Conservation (phyloP, 2,329 filamentous ascomycete species). For the Tolypocladium album region DNA sequence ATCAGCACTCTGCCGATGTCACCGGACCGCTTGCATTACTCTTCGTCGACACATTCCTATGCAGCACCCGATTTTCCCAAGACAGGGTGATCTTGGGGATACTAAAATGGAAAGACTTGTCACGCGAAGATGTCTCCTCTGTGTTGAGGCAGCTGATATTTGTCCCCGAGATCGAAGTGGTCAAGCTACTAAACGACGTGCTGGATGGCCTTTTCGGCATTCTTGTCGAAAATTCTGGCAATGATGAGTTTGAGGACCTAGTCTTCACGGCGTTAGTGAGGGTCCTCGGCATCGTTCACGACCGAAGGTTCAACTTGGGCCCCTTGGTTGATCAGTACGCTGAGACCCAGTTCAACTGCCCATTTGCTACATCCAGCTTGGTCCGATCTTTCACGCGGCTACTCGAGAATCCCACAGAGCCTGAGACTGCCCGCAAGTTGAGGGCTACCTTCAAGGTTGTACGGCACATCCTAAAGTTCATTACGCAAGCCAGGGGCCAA, state of each 20-base stretch:
- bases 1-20: constrained; percentile 61
- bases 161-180: constrained; percentile 93
- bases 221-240: constrained; percentile 80
- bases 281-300: constrained; percentile 86
- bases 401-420: constrained; percentile 71
- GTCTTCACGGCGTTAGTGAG: constrained; percentile 85
- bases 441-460: constrained; percentile 93
- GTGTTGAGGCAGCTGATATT: constrained; percentile 79
- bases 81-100: constrained; percentile 77
- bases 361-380: constrained; percentile 80
- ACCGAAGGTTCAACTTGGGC: constrained; percentile 83
- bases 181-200: constrained; percentile 83
- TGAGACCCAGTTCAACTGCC: constrained; percentile 81
- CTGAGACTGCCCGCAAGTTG: constrained; percentile 72
- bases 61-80: constrained; percentile 91
- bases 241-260: constrained; percentile 84
- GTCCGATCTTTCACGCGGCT: constrained; percentile 79
- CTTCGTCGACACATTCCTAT: constrained; percentile 72
- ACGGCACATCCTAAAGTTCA: constrained; percentile 86
- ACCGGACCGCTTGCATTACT: constrained; percentile 74
- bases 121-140: constrained; percentile 59
- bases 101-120: constrained; percentile 73
- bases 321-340: constrained; percentile 89
- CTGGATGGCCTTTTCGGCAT: constrained; percentile 88
- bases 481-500: constrained; percentile 77